Evolutionary conservation across 202 grass and related monocot species (phyloP), one percentile per base, ranked within the genome.

Genomic region (Digitaria exilis): DNA sequence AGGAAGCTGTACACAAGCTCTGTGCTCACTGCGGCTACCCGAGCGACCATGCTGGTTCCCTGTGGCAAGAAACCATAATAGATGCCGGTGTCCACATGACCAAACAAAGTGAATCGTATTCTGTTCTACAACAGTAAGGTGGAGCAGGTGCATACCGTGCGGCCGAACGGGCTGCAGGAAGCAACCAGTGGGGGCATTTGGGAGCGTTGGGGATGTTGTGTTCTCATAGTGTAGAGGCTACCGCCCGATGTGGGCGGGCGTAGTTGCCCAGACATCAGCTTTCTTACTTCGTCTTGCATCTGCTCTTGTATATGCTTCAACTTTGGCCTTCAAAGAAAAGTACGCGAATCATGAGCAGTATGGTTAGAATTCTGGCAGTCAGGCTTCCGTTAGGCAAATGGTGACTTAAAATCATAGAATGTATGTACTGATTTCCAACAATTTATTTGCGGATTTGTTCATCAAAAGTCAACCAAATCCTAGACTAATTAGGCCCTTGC

Each of bases 211-310:
- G 74, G 81, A 25, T 64, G 83, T 42, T 89, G 67, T 65, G 79
- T 72, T 67, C 67, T 80, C 65, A 71, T 78, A 0, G 69, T 2
- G 25, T 89, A 84, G 14, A 60, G 87, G 56, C 76, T 88, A 60
- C 83, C 55, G 6, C 56, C 69, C 7, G 77, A 76, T 15, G 83
- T 74, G 39, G 93, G 89, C 18, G 85, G 76, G n/a, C 75, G 85
- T n/a, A 96, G 62, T 37, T 92, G 87, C 50, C 49, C 72, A n/a
- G 93, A 94, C 91, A 96, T 94, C 75, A 90, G 73, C 61, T 94
- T 91, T 82, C 88, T 88, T n/a, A 94, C 91, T 79, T 94, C 93
- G 18, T 90, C 93, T 79, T 93, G 88, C 84, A 96, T 86, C 75
- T 92, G 73, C 44, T 87, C 81, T 79, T 87, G 91, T 61, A 90